Conservation (phyloP, 768 basidiomycete genomes). For the Pulveroboletus ravenelii region DNA sequence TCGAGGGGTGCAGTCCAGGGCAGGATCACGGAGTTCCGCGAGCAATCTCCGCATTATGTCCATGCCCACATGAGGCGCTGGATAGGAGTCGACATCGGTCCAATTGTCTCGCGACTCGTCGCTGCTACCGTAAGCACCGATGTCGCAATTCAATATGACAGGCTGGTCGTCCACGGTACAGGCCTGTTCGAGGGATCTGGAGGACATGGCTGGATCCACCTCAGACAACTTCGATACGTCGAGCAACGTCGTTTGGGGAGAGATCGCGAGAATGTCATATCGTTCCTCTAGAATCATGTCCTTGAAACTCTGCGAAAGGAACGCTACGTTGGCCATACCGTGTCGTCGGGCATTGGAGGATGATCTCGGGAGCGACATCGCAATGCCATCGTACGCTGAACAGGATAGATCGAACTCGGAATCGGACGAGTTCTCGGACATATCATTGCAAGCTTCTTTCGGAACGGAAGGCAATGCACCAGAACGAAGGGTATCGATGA, state of each 20-base stretch:
- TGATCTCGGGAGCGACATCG: neutral
- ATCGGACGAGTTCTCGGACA: neutral
- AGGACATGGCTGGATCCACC: neutral
- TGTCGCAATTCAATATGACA: too few relatives aligned
- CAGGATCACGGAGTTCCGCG: conserved; percentile 12
- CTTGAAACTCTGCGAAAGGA: neutral
- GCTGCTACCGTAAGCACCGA: too few relatives aligned
- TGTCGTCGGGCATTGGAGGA: conserved; percentile 2
- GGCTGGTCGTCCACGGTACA: too few relatives aligned
- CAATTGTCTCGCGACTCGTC: too few relatives aligned
- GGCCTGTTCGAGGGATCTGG: too few relatives aligned
- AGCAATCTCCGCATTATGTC: conserved; percentile 15
- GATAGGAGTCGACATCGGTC: too few relatives aligned
- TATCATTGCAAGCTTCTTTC: neutral
- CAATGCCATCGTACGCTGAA: neutral
- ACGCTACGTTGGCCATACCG: conserved; percentile 8
- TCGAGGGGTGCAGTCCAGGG: conserved; percentile 4
- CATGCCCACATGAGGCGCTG: neutral
- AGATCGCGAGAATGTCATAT: neutral
- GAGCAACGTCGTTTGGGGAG: neutral
- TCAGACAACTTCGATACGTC: neutral
- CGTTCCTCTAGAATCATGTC: neutral
- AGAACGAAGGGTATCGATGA: conserved; percentile 13
- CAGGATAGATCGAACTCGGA: neutral
- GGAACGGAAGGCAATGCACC: conserved; percentile 13